These are phyloP conservation scores for Marvania coccoides DNA, from an alignment of 139 green algal species.

Conservation along the genomic window DNA sequence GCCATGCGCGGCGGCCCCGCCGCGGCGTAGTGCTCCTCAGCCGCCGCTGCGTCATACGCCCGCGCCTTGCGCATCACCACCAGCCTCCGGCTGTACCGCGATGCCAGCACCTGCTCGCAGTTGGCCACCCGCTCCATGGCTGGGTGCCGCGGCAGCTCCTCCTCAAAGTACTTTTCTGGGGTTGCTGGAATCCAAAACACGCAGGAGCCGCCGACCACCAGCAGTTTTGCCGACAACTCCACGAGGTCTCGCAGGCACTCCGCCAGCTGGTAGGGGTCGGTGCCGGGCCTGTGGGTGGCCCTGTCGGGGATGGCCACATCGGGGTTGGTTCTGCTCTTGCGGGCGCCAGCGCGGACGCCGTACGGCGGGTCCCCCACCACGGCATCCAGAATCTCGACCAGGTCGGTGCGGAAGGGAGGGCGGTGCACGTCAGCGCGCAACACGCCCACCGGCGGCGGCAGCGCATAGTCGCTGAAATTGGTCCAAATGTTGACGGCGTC, in stretches of 20 bases:
- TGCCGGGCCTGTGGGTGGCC: slow-evolving; percentile 67
- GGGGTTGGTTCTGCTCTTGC: slow-evolving; percentile 53
- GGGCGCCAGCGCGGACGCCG: slow-evolving; percentile 85
- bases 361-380: slow-evolving; percentile 93
- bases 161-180: slow-evolving; percentile 43
- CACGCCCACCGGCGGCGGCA: slow-evolving; percentile 57
- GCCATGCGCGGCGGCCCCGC: neutral
- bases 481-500: slow-evolving; percentile 45
- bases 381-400: slow-evolving; percentile 64
- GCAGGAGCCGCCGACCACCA: slow-evolving; percentile 56
- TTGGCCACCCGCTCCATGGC: slow-evolving; percentile 42
- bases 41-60: slow-evolving; percentile 15
- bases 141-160: slow-evolving; percentile 64
- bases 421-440: slow-evolving; percentile 67
- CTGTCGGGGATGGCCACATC: slow-evolving; percentile 26
- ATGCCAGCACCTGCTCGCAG: slow-evolving; percentile 74
- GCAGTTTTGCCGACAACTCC: slow-evolving; percentile 61
- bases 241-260: slow-evolving; percentile 91
- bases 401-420: slow-evolving; percentile 43
- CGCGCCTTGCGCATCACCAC: slow-evolving; percentile 77
- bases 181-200: slow-evolving; percentile 67
- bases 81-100: slow-evolving; percentile 73
- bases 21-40: neutral
- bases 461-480: slow-evolving; percentile 81
- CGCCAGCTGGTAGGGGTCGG: slow-evolving; percentile 64